Evolutionary conservation across 441 rosid species (phyloP).

Genomic region (Croton laevigatus): DNA sequence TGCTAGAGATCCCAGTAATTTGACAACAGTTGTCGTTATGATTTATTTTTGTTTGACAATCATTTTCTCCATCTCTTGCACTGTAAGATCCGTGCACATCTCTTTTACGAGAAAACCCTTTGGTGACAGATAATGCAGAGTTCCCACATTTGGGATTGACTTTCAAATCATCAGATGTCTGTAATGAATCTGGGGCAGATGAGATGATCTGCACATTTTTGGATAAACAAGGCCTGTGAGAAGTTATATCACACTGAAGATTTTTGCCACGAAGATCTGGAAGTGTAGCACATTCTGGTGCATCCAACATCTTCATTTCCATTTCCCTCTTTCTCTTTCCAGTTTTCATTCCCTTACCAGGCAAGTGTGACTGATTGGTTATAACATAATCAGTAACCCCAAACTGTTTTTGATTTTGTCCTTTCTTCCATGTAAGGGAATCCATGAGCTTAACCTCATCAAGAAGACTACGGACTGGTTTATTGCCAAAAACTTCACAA

Average conservation of each 20-base stretch:
- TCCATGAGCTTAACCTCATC: constrained; percentile 55
- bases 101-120: constrained; percentile 32
- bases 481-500: constrained; percentile 25
- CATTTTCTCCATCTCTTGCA: constrained; percentile 18
- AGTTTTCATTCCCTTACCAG: constrained; percentile 25
- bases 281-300: constrained; percentile 11
- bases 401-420: constrained; percentile 23
- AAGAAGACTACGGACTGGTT: constrained; percentile 40
- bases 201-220: constrained; percentile 25
- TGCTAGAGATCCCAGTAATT: constrained; percentile 20
- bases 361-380: constrained; percentile 22
- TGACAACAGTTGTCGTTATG: constrained; percentile 13
- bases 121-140: constrained; percentile 25
- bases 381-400: constrained; percentile 27
- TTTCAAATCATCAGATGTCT: constrained; percentile 10
- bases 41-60: constrained; percentile 10
- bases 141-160: constrained; percentile 16
- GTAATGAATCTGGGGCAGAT: constrained; percentile 20
- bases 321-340: constrained; percentile 37
- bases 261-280: constrained; percentile 15
- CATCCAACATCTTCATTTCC: constrained; percentile 26
- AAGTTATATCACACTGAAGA: constrained; percentile 11
- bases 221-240: constrained; percentile 19
- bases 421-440: constrained; percentile 46
- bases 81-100: constrained; percentile 22